Base-by-base conservation (phyloP, 495 filamentous ascomycete genomes). In the Penicillium egyptiacum region DNA sequence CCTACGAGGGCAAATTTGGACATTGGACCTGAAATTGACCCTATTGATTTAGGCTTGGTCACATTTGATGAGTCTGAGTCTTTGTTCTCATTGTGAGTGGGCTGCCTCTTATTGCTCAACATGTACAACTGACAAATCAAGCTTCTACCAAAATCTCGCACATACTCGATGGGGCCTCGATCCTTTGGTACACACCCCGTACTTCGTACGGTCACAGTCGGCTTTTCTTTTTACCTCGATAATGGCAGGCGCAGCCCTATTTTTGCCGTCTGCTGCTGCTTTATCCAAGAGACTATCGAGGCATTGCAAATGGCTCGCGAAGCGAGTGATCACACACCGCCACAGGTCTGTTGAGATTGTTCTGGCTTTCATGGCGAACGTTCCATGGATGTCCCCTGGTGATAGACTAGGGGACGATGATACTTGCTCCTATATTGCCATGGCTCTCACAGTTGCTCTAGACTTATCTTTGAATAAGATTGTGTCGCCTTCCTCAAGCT, bases 91-190 rank as follows among this genome's bases (percentile, higher is more conserved):
- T 88, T 83, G 85, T 89, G 77, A 66, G 80, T 66, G 12, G 6
- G 7, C 35, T 39, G 16, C 2, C 17, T n/a, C 5, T 39, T 39
- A 39, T n/a, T 39, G 14, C 9, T n/a, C 9, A 39, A 39, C n/a
- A 17, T 20, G 19, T 53, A 28, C 41, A 25, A 63, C 44, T 30
- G 52, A 60, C 49, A 6, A 22, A 31, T 17, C 31, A 47, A 88
- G 85, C 61, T 90, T 89, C 63, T 85, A 87, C 55, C 78, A 84
- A 35, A 85, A 86, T 44, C 83, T 90, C 35, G 81, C 86, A 14
- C 87, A 90, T 68, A 90, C 86, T 1, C 75, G 87, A 63, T 90
- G 87, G 87, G 86, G 87, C 4, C 79, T 88, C 17, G 86, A 89
- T 60, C 86, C 86, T 14, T 56, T 80, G 2, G 66, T 88, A 23